These are phyloP conservation scores for Sarcodon aspratus DNA, from an alignment of 768 basidiomycete genomes.

Conservation along the genomic window DNA sequence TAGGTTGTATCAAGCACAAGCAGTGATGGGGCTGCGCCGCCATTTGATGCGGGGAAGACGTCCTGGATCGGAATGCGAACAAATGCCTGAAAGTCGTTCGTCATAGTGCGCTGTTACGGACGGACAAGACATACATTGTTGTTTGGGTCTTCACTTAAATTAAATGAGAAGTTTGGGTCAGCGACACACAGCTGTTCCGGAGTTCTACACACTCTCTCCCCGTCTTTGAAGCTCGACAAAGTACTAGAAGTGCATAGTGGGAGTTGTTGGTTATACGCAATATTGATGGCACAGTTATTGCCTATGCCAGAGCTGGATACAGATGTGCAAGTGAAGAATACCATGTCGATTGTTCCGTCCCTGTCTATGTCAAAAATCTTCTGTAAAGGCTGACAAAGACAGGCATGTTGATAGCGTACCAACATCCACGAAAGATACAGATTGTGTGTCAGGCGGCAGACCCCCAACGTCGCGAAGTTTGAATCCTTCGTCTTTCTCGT, in stretches of 20 bases:
- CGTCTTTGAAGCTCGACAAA: conserved; percentile 35
- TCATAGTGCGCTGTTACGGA: conserved; percentile 1
- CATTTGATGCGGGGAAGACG: conserved; percentile 33
- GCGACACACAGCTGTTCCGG: conserved; percentile 75
- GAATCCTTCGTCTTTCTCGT: conserved; percentile 71
- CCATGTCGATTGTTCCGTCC: conserved; percentile 93
- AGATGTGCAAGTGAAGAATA: conserved; percentile 75
- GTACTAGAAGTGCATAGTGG: conserved; percentile 60
- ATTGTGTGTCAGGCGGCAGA: conserved; percentile 67
- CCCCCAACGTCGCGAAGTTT: conserved; percentile 50
- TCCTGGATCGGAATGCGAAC: conserved; percentile 52
- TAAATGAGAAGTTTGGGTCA: conserved; percentile 73
- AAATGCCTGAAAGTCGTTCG: conserved; percentile 39
- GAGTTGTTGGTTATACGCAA: conserved; percentile 89
- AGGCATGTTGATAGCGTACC: conserved; percentile 32
- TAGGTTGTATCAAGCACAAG: conserved; percentile 61
- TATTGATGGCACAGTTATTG: conserved; percentile 70
- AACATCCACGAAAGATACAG: conserved; percentile 84
- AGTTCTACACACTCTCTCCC: conserved; percentile 51
- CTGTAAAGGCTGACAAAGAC: conserved; percentile 2
- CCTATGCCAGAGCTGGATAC: conserved; percentile 72
- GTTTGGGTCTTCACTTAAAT: conserved; percentile 37
- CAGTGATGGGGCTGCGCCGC: conserved; percentile 33
- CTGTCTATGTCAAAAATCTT: conserved; percentile 45
- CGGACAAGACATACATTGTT: conserved; percentile 34